Base-by-base conservation (phyloP, 1,284 basidiomycete genomes). In the Papiliotrema terrestris region DNA sequence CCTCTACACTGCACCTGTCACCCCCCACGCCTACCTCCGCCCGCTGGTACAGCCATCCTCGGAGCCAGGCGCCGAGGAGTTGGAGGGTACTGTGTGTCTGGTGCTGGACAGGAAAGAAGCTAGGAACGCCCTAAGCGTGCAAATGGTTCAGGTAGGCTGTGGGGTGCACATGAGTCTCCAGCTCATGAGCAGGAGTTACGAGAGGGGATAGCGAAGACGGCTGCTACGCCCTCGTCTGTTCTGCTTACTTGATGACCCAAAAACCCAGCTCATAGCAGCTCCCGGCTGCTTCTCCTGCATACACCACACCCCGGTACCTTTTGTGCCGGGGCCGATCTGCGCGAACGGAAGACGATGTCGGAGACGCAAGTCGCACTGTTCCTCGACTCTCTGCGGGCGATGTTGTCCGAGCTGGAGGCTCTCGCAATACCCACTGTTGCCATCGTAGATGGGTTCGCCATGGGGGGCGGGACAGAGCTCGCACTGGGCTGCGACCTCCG, bases 301-400 rank as follows among this genome's bases (percentile, higher is more conserved):
- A 91, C 91, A 1, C 83, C 86, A 0, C 83, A 83, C 0, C 66
- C 80, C 13, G 84, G 84, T n/a, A 83, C 88, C 2, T 96, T 95
- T 78, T 97, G 93, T 72, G 88, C 93, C 19, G 93, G 94, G 6
- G 93, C 93, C 11, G 93, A 97, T 75, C 83, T 97, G 48, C 82
- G 82, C 55, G 93, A 97, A 73, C 82, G 93, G 56, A 84, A 86
- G 38, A 82, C 82, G 1, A 96, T 97, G 91, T 80, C 84, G 3
- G 81, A 83, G 62, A 52, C 76, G 9, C 84, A 93, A 66, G 88
- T 96, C 36, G 79, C 84, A 61, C 83, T 82, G 61, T 96, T 96
- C 77, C 85, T 96, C 49, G 77, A 82, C 51, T 85, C 88, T 62
- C 80, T 97, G 26, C 84, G 93, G 35, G 78, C 79, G 36, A 83